Evolutionary conservation across 192 early-diverging fungal species (phyloP).

Genomic region (Pecoramyces ruminantium): DNA sequence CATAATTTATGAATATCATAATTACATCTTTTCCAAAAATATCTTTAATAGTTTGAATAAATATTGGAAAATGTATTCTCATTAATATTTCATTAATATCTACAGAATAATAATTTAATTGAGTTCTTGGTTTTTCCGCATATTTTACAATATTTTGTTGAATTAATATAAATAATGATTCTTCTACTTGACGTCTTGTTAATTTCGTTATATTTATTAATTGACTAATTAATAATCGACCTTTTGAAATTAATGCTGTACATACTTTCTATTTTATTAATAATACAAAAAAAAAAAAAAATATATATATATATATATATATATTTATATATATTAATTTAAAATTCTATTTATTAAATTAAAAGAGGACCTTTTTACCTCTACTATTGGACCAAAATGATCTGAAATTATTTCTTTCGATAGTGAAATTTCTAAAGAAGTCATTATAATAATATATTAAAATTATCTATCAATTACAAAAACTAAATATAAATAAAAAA

Average conservation of each 20-base stretch:
- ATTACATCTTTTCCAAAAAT: background rate
- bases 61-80: background rate
- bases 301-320: too few relatives aligned
- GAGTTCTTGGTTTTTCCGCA: background rate
- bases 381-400: background rate
- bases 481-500: too few relatives aligned
- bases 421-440: background rate
- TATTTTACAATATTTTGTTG: background rate
- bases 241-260: background rate
- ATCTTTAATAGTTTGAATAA: background rate
- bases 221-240: background rate
- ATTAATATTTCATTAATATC: background rate
- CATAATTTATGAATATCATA: too few relatives aligned
- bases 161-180: background rate
- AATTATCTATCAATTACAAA: too few relatives aligned
- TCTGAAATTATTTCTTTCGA: background rate
- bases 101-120: background rate
- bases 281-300: too few relatives aligned
- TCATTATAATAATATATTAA: background rate
- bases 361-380: background rate
- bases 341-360: too few relatives aligned
- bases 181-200: background rate
- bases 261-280: background rate
- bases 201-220: background rate
- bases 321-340: too few relatives aligned